Evolutionary conservation across 2,329 filamentous ascomycete species (phyloP).

Genomic region (Dactylellina sp.): DNA sequence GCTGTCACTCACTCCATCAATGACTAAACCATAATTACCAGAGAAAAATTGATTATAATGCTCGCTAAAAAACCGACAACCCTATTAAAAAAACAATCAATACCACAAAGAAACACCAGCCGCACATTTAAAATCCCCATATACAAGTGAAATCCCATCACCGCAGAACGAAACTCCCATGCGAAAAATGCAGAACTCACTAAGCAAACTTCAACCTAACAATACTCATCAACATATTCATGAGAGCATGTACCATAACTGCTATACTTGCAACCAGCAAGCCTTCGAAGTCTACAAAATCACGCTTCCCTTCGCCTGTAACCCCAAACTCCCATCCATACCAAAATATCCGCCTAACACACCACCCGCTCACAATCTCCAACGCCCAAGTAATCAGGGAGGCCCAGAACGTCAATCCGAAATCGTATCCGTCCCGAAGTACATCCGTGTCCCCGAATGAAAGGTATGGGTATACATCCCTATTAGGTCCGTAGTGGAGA

Average conservation of each 20-base stretch:
- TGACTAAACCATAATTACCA: no score
- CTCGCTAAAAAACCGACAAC: neutral
- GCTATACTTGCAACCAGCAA: conserved; percentile 69
- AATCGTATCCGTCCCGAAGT: conserved; percentile 70
- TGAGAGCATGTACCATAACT: conserved; percentile 75
- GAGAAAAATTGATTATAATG: no score
- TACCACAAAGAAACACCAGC: no score
- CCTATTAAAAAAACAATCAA: neutral
- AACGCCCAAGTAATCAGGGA: conserved; percentile 75
- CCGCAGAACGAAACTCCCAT: neutral
- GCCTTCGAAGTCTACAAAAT: conserved; percentile 76
- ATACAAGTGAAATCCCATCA: no score
- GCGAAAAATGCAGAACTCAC: neutral
- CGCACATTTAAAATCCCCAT: no score
- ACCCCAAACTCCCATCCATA: conserved; percentile 73
- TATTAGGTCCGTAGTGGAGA: conserved; percentile 75
- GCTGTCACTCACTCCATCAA: no score
- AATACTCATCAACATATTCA: conserved; percentile 79
- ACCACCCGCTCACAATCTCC: conserved; percentile 73
- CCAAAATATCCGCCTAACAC: conserved; percentile 71
- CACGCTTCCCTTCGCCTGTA: conserved; percentile 73
- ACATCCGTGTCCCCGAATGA: conserved; percentile 69
- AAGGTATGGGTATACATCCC: conserved; percentile 77
- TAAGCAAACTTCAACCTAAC: conserved; percentile 71
- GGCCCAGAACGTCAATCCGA: conserved; percentile 73